Percentiles rank a stretch among this genome's conserved stretches.
Evolutionary conservation across 1,139 yeast species (phyloP).

Genomic region (Yamadazyma jaroonii): DNA sequence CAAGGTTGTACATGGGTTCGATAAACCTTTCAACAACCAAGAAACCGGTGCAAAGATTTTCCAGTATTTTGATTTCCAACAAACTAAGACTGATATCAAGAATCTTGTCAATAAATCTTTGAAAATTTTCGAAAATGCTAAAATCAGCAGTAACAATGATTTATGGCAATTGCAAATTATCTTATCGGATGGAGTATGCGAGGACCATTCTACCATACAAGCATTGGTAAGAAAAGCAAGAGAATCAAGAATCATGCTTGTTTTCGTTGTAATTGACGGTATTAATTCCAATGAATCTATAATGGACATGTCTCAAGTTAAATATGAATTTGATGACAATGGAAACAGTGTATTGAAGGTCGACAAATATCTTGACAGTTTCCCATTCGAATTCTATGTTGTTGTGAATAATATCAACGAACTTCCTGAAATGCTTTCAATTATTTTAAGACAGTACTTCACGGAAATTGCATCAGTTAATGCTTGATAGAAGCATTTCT

Average conservation of each 20-base stretch:
- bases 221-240: slow-evolving; percentile 87
- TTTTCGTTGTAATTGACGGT: slow-evolving; percentile 92
- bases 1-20: slow-evolving; percentile 85
- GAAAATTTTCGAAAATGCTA: slow-evolving; percentile 70
- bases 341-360: slow-evolving; percentile 78
- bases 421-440: slow-evolving; percentile 86
- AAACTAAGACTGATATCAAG: slow-evolving; percentile 80
- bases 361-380: slow-evolving; percentile 81
- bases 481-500: slow-evolving; percentile 1
- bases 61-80: slow-evolving; percentile 90
- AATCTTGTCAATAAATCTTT: slow-evolving; percentile 71
- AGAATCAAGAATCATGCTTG: slow-evolving; percentile 91
- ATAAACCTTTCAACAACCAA: slow-evolving; percentile 69
- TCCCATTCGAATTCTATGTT: slow-evolving; percentile 96
- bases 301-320: slow-evolving; percentile 92
- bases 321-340: slow-evolving; percentile 62
- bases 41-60: slow-evolving; percentile 83
- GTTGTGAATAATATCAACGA: slow-evolving; percentile 87
- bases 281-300: slow-evolving; percentile 82
- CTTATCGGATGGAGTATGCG: slow-evolving; percentile 95
- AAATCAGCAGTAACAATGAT: slow-evolving; percentile 54
- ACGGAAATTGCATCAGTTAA: slow-evolving; percentile 49
- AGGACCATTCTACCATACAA: slow-evolving; percentile 81
- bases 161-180: slow-evolving; percentile 94
- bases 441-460: slow-evolving; percentile 89